Evolutionary conservation across 768 basidiomycete species (phyloP).

Genomic region (Boletus tomentosulus): DNA sequence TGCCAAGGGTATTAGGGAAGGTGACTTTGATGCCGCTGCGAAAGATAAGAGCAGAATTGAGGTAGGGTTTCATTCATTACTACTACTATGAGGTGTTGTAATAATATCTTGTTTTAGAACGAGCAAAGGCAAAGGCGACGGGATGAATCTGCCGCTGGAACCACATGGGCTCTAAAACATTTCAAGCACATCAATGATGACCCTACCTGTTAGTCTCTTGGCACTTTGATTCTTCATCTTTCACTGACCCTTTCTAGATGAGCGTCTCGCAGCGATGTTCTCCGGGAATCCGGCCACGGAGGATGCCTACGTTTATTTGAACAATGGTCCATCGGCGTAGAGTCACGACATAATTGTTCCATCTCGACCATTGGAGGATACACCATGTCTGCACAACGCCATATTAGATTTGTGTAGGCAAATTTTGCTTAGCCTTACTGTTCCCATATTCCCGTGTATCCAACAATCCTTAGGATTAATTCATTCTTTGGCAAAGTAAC

Average conservation of each 20-base stretch:
- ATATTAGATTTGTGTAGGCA: conserved; percentile 8
- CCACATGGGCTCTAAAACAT: conserved; percentile 71
- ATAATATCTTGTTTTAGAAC: conserved; percentile 51
- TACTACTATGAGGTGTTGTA: neutral
- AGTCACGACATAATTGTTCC: neutral
- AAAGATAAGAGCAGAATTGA: conserved; percentile 88
- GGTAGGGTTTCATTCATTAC: conserved; percentile 39
- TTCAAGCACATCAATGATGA: conserved; percentile 71
- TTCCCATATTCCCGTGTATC: conserved; percentile 7
- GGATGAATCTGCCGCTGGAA: conserved; percentile 73
- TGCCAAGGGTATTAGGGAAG: conserved; percentile 84
- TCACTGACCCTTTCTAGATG: conserved; percentile 37
- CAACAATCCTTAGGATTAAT: conserved; percentile 15
- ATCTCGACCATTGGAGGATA: conserved; percentile 2
- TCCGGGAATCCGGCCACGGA: conserved; percentile 67
- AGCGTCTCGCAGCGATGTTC: conserved; percentile 57
- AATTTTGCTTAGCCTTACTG: conserved; percentile 16
- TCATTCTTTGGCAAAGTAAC: neutral
- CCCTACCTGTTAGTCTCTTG: conserved; percentile 55
- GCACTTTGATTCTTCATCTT: neutral
- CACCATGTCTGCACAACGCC: conserved; percentile 1
- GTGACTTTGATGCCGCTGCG: conserved; percentile 89
- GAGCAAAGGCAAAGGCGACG: conserved; percentile 86
- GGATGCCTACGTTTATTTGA: conserved; percentile 69
- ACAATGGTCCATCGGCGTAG: conserved; percentile 41